Evolutionary conservation across 352 stramenopile genomes (phyloP).

Genomic region (Phytophthora fragariaefolia): DNA sequence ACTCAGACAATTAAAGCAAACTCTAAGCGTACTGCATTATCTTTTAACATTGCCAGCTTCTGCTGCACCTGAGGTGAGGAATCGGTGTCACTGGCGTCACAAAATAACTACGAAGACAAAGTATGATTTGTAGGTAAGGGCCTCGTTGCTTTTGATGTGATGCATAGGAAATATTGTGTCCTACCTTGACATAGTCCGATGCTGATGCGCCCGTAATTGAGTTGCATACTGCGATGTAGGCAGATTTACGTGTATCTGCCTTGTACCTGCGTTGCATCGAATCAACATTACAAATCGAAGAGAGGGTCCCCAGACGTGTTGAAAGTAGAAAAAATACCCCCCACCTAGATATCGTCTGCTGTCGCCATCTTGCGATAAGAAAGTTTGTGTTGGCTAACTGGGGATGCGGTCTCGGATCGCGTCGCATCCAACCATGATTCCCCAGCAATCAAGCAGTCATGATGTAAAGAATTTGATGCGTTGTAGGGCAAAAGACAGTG

Average conservation of each 20-base stretch:
- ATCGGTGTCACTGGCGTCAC: neutral
- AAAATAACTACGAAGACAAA: neutral
- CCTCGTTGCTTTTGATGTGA: neutral
- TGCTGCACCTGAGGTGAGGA: neutral
- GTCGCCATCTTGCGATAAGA: neutral
- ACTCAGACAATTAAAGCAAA: neutral
- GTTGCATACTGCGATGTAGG: neutral
- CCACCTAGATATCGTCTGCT: neutral
- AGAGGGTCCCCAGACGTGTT: neutral
- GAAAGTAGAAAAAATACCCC: neutral
- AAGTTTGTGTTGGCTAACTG: too few relatives aligned
- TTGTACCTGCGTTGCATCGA: neutral
- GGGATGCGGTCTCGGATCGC: too few relatives aligned
- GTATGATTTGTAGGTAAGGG: neutral
- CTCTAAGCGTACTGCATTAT: neutral
- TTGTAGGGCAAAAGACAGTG: too few relatives aligned
- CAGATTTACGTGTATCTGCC: neutral
- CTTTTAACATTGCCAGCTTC: neutral
- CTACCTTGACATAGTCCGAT: slow-evolving; percentile 1
- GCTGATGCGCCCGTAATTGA: neutral
- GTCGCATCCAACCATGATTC: too few relatives aligned
- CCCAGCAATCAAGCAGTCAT: too few relatives aligned
- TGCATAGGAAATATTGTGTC: neutral
- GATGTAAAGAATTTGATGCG: too few relatives aligned
- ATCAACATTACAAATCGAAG: neutral